These are phyloP conservation scores for Colletotrichum sp. DNA, from an alignment of 2,329 filamentous ascomycete species.

Conservation along the genomic window DNA sequence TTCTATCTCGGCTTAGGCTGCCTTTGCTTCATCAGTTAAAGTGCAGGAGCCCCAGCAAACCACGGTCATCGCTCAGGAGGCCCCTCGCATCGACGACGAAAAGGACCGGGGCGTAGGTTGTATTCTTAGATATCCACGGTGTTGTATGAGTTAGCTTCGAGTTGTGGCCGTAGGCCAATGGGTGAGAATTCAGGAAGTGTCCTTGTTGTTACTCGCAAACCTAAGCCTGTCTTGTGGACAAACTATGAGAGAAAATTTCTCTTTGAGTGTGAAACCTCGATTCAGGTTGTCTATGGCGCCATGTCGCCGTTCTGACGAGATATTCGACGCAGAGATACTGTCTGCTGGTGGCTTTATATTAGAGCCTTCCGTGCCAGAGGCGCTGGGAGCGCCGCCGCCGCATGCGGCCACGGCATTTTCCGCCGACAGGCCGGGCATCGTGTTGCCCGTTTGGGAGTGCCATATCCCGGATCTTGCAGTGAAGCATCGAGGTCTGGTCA, in stretches of 20 bases:
- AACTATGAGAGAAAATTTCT: not conserved
- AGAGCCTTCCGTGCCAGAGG: not conserved
- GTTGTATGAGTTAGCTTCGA: not conserved
- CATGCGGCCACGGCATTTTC: not conserved
- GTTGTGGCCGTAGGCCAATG: not conserved
- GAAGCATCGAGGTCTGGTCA: not conserved
- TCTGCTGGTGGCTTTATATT: not conserved
- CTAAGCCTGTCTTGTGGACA: not conserved
- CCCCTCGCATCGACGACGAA: not conserved
- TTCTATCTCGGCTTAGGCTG: slow-evolving; percentile 95
- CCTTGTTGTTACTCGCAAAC: not conserved
- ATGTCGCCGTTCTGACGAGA: not conserved
- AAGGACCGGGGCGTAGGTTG: not conserved
- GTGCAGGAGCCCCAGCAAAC: not conserved
- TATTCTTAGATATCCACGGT: slow-evolving; percentile 11
- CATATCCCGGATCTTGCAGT: not conserved
- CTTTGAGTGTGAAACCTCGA: not conserved
- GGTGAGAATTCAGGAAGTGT: not conserved
- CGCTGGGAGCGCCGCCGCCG: not conserved
- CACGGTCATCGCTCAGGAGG: not conserved
- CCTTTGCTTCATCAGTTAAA: slow-evolving; percentile 93
- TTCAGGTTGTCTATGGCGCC: not conserved
- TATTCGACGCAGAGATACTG: not conserved
- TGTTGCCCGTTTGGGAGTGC: not conserved
- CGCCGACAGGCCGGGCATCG: not conserved